Evolutionary conservation across 106 monocot genomes (phyloP), one percentile per base, ranked within the genome.

Genomic region (Acorus calamus): DNA sequence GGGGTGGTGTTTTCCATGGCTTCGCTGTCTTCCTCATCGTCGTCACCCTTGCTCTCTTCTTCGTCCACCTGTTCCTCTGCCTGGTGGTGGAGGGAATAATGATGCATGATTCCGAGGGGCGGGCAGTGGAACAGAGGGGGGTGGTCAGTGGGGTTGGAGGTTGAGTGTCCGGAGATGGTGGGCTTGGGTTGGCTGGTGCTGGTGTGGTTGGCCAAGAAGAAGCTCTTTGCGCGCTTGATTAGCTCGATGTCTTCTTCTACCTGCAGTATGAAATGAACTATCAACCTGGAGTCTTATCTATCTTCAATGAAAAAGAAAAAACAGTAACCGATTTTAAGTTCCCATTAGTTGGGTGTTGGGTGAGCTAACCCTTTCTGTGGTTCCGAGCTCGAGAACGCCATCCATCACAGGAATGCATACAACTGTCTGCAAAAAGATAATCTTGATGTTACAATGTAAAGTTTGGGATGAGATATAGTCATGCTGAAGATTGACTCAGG

Each of bases 321-420:
- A 59, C 6, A 56, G 13, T 56, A 13, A 56, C 4, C 2, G 56
- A 56, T 56, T 8, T 12, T 12, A 7, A 11, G 6, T 5, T 43
- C 41, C 59, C 8, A 28, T 28, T 28, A 28, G 28, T 28, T 28
- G 28, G 28, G 56, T 68, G 41, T 57, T 56, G 11, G 11, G 4
- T 42, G 5, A 50, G 45, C 76, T 69, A 5, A 79, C 92, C 78
- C 72, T 83, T 8, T 85, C 76, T 43, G 74, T 81, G 5, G 75
- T 83, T n/a, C 92, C 92, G 55, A 93, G 71, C 71, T 93, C 92
- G 53, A 93, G 77, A 28, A 93, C 76, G 7, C 88, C 88, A 53
- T 88, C 76, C 49, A 57, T 58, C 8, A 93, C 47, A 4, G 92
- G 92, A 63, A 93, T 88, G 73, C 88, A 93, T 7, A 83, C 63